Percentiles rank a stretch among this genome's conserved stretches.
phyloP scores from a whole-genome alignment of 2,329 filamentous ascomycete genomes.

The Aspergillus sp. region DNA sequence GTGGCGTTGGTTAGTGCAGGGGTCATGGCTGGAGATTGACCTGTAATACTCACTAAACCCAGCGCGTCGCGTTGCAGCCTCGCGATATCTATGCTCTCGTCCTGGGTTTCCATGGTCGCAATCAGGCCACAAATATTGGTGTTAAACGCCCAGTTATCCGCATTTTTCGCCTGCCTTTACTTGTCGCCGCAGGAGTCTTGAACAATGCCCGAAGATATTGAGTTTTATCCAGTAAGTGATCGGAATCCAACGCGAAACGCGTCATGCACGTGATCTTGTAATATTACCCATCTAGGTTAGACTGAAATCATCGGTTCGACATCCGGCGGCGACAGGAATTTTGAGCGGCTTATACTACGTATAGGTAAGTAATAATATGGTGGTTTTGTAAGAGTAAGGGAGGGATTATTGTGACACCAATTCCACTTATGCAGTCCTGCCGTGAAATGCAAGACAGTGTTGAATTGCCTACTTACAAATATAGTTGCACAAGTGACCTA shows the following conservation, averaged over 20 bases:
- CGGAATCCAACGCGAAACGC: conserved; percentile 31
- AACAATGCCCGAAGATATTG: background rate
- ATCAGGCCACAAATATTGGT: background rate
- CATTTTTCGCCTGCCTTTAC: background rate
- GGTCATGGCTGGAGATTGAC: conserved; percentile 25
- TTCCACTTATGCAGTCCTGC: background rate
- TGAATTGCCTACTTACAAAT: conserved; percentile 7
- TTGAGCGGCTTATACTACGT: no score
- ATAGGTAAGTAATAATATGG: no score
- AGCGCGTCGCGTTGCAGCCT: conserved; percentile 43
- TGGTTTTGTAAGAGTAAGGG: background rate
- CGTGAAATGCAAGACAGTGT: background rate
- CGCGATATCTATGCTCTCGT: conserved; percentile 42
- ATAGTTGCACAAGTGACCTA: conserved; percentile 10
- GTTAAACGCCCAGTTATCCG: background rate
- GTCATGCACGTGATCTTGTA: conserved; percentile 28
- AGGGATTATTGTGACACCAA: background rate
- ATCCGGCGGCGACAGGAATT: no score
- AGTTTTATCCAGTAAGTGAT: background rate
- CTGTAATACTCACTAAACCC: conserved; percentile 36
- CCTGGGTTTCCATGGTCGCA: conserved; percentile 38
- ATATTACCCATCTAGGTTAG: conserved; percentile 27
- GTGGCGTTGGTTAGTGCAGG: conserved; percentile 30
- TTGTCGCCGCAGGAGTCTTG: background rate
- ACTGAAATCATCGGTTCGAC: background rate